Base-by-base conservation (phyloP, 2,329 filamentous ascomycete species). In the Ceratocystis lukuohia region DNA sequence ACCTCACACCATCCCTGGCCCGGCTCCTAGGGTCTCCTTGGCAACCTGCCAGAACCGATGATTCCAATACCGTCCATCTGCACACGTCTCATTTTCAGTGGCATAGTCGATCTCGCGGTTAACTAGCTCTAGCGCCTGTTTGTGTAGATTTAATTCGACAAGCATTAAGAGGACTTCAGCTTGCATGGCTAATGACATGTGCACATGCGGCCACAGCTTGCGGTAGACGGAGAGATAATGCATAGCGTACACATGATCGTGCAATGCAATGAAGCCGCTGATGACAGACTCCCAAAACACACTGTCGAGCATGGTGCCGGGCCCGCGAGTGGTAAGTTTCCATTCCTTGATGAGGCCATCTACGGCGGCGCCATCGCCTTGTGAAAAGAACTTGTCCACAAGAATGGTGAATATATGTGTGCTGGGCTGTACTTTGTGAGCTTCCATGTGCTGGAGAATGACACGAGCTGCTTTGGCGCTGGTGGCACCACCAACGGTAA, bases 351-450 rank as follows among this genome's bases (percentile, higher is more conserved):
- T 83, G 2, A 92, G 76, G 0, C 74, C 73, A 46, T 84, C 80
- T n/a, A 89, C 80, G 15, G 82, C 81, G 1, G 76, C 74, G 37
- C 88, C 75, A 70, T 88, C 80, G 1, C 75, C 69, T 63, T 79
- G 80, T 7, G 77, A 71, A 72, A 92, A 87, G 72, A 86, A 87
- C 72, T 88, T 80, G 59, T 86, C 82, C 59, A 88, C 77, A 22
- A 94, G 80, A 71, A 87, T 88, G 28, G 88, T 92, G 76, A 88
- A 88, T 71, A 91, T 88, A 70, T 90, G 82, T 1, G 83, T 75
- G 3, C 82, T 82, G 1, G 84, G 79, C 61, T 79, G 73, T 56
- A 87, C 71, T 22, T 80, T 80, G 28, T 78, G 75, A 5, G 71
- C 70, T 63, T 76, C 75, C 80, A 94, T 88, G 73, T 87, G 82